Conservation (phyloP, 495 filamentous ascomycete species). For the Neurospora discreta region DNA sequence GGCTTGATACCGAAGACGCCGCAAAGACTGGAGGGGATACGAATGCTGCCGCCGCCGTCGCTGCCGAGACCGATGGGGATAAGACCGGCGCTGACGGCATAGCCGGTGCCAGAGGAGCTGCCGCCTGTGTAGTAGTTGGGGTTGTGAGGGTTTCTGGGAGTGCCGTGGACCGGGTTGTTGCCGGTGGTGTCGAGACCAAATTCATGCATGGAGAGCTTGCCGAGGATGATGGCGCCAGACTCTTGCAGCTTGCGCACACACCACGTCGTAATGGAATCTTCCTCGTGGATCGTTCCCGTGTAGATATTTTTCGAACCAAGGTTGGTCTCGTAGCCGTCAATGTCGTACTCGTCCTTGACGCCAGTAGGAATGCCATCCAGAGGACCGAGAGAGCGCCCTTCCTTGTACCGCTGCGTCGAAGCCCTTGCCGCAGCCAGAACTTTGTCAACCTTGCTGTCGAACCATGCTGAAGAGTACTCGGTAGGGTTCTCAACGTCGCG, state of each 20-base stretch:
- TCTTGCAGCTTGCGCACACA: slow-evolving; percentile 61
- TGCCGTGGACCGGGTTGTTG: slow-evolving; percentile 71
- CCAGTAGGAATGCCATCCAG: slow-evolving; percentile 66
- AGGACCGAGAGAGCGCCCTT: slow-evolving; percentile 47
- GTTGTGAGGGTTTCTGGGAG: slow-evolving; percentile 70
- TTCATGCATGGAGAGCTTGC: slow-evolving; percentile 81
- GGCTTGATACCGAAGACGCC: slow-evolving; percentile 79
- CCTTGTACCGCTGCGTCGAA: slow-evolving; percentile 53
- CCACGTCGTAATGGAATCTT: slow-evolving; percentile 43
- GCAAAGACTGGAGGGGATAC: slow-evolving; percentile 67
- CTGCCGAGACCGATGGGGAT: slow-evolving; percentile 71
- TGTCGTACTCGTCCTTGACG: slow-evolving; percentile 47
- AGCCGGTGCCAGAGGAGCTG: slow-evolving; percentile 70
- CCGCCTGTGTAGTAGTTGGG: slow-evolving; percentile 68
- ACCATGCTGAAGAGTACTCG: slow-evolving; percentile 54
- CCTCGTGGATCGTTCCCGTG: slow-evolving; percentile 31
- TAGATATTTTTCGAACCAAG: slow-evolving; percentile 42
- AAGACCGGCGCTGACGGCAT: slow-evolving; percentile 59
- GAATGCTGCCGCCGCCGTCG: slow-evolving; percentile 74
- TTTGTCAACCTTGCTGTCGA: slow-evolving; percentile 45
- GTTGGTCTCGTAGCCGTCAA: slow-evolving; percentile 58
- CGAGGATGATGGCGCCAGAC: slow-evolving; percentile 63
- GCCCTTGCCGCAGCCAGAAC: slow-evolving; percentile 54
- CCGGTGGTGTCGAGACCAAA: slow-evolving; percentile 70
- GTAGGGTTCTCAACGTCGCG: slow-evolving; percentile 41